These are phyloP conservation scores for Epichloe brachyelytri DNA, from an alignment of 2,329 filamentous ascomycete genomes.

Conservation along the genomic window DNA sequence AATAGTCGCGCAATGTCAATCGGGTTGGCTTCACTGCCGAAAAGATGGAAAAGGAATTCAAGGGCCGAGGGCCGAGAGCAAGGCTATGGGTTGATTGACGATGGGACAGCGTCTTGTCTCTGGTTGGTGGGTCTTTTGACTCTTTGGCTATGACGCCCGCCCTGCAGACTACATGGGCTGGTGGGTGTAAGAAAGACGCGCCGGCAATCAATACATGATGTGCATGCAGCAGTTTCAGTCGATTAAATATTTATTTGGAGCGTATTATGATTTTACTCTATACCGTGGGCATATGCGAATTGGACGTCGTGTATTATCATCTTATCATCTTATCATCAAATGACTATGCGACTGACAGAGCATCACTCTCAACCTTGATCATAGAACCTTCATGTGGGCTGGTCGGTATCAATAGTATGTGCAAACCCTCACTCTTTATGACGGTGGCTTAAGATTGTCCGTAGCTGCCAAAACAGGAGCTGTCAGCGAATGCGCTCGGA, in stretches of 20 bases:
- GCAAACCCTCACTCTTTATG: constrained; percentile 27
- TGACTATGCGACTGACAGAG: background rate
- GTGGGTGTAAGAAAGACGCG: background rate
- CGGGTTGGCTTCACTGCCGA: background rate
- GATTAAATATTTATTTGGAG: too few species aligned
- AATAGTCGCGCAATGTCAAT: background rate
- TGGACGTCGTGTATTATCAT: background rate
- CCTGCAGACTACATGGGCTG: background rate
- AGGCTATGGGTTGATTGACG: constrained; percentile 24
- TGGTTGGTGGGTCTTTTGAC: constrained; percentile 8
- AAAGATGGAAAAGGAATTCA: background rate
- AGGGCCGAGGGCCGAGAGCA: constrained; percentile 9
- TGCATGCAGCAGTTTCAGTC: too few species aligned
- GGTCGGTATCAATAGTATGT: background rate
- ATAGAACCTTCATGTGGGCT: background rate
- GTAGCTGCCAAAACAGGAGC: constrained; percentile 44
- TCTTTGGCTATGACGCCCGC: background rate
- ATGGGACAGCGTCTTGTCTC: constrained; percentile 7
- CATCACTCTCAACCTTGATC: background rate
- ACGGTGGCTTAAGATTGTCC: constrained; percentile 68
- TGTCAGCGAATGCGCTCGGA: background rate
- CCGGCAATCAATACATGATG: too few species aligned
- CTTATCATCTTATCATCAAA: background rate
- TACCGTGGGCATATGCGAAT: background rate
- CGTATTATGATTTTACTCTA: background rate